Evolutionary conservation across 2,329 filamentous ascomycete genomes (phyloP), one percentile per base, ranked within the genome.

Genomic region (Tolypocladium ovalisporum): DNA sequence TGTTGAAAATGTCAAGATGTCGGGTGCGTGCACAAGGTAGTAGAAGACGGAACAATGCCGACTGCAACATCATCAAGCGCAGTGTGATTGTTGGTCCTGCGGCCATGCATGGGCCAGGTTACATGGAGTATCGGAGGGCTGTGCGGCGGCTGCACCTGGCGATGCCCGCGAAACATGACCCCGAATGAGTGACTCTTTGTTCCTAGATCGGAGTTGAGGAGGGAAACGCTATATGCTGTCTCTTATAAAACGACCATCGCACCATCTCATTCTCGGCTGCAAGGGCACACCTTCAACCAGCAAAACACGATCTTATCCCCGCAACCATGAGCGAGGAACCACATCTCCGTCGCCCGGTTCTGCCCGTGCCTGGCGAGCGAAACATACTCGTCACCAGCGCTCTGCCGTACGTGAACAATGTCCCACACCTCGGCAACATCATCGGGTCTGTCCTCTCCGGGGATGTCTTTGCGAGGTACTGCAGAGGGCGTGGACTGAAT

Each of bases 361-460:
- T 89, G 62, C 88, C 88, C 62, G 73, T 84, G 66, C 75, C 83
- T 69, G 88, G 87, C 64, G 86, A 96, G 79, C 82, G 86, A 66
- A 97, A 97, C 72, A 84, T 95, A 65, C 82, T 97, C 61, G 86
- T 97, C 66, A 96, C 93, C 47, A 93, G 88, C 64, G 92, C 92
- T n/a, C 74, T 97, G 52, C 91, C 91, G 42, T 96, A 96, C 66
- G 75, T 80, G 63, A 85, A 86, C 71, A 84, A 86, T 66, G 83
- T 88, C 35, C 88, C 91, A 54, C 91, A 96, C 75, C 76, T 96
- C 64, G 92, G 90, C 61, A 96, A 96, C 73, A 85, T 96, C 63
- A 86, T 95, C 61, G 90, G 90, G 61, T 90, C 86, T 65, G 90
- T 96, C 39, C 81, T 97, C 64, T 90, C 87, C 60, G 92, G 92